These are phyloP conservation scores for Gaeumannomyces tritici DNA, from an alignment of 2,329 filamentous ascomycete species.

Conservation along the genomic window DNA sequence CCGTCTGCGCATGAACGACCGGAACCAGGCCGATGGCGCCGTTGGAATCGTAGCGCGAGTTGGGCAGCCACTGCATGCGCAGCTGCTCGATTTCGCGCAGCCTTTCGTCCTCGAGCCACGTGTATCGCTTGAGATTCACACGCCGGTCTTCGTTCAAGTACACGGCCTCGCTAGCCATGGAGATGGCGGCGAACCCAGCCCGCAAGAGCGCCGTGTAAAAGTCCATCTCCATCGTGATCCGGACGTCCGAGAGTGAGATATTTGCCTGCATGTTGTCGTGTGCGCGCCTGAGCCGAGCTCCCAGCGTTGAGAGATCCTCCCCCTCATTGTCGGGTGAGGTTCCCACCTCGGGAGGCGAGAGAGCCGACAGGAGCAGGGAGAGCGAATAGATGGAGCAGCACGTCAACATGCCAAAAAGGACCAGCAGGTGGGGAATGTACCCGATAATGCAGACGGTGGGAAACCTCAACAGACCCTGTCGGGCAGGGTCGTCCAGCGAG, in stretches of 20 bases:
- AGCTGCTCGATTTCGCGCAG: constrained; percentile 64
- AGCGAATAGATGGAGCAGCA: constrained; percentile 71
- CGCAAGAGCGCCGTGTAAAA: constrained; percentile 88
- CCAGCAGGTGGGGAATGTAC: constrained; percentile 88
- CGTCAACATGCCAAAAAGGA: constrained; percentile 66
- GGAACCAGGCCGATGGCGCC: constrained; percentile 47
- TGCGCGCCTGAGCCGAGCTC: constrained; percentile 57
- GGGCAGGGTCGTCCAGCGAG: constrained; percentile 47
- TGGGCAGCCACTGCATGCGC: constrained; percentile 38
- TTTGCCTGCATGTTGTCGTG: constrained; percentile 90
- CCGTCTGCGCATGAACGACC: constrained; percentile 32
- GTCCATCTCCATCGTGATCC: constrained; percentile 80
- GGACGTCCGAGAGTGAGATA: constrained; percentile 70
- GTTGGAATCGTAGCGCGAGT: constrained; percentile 39
- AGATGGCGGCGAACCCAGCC: constrained; percentile 79
- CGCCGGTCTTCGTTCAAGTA: constrained; percentile 81
- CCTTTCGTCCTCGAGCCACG: constrained; percentile 87
- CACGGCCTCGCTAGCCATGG: constrained; percentile 89
- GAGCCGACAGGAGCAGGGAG: constrained; percentile 66
- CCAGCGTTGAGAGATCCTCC: constrained; percentile 26
- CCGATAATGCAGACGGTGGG: constrained; percentile 92
- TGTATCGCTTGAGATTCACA: constrained; percentile 64
- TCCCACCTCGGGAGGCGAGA: constrained; percentile 21
- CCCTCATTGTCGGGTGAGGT: constrained; percentile 30
- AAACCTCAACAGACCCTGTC: constrained; percentile 68